Evolutionary conservation across 352 stramenopile species (phyloP).

Genomic region (Phytophthora agathidicida): DNA sequence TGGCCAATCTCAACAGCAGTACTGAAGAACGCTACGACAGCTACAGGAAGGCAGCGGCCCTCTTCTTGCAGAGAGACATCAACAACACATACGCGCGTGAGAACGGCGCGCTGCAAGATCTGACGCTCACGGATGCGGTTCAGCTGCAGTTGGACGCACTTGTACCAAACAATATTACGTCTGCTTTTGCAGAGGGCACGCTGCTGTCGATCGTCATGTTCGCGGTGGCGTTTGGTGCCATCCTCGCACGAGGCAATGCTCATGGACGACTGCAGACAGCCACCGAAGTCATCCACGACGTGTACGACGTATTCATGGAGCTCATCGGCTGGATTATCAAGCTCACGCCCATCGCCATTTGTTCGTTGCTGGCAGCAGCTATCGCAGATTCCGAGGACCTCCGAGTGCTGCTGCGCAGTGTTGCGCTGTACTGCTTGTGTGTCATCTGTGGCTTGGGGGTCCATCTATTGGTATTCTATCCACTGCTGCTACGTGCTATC

Average conservation of each 20-base stretch:
- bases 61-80: constrained; percentile 42
- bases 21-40: constrained; percentile 31
- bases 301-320: constrained; percentile 50
- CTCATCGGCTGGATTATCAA: constrained; percentile 52
- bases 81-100: constrained; percentile 33
- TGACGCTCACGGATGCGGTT: constrained; percentile 33
- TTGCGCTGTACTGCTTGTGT: constrained; percentile 53
- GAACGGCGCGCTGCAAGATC: constrained; percentile 5
- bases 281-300: constrained; percentile 42
- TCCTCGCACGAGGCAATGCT: constrained; percentile 25
- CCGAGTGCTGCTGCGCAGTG: constrained; percentile 32
- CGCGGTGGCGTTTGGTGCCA: constrained; percentile 44
- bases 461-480: constrained; percentile 51
- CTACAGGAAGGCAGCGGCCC: constrained; percentile 15
- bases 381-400: constrained; percentile 47
- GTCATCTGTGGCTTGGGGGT: constrained; percentile 44
- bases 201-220: constrained; percentile 61
- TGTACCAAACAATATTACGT: constrained; percentile 50
- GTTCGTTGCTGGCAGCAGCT: constrained; percentile 65
- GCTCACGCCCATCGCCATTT: constrained; percentile 60
- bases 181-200: constrained; percentile 38
- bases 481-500: constrained; percentile 44
- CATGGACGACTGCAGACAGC: constrained; percentile 13
- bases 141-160: constrained; percentile 40
- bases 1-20: constrained; percentile 26